Evolutionary conservation across 2,329 filamentous ascomycete species (phyloP), one percentile per base, ranked within the genome.

Genomic region (Aspergillus oerlinghausenensis): DNA sequence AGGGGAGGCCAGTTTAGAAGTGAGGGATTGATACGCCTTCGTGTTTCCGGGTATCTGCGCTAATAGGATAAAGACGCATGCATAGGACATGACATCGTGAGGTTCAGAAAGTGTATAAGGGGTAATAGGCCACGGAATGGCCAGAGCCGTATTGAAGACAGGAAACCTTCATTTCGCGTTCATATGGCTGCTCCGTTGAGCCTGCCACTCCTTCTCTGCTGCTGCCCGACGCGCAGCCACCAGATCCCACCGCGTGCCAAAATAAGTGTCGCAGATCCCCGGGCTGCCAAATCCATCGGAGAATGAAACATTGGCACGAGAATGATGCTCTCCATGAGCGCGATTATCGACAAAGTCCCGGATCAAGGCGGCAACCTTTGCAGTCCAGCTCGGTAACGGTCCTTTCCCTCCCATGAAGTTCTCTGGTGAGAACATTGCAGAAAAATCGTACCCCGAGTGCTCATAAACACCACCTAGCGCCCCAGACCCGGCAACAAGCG

Each of bases 161-260:
- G 25, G 25, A 26, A 26, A 7, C 9, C 28, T 29, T 29, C 21
- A 45, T 21, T 21, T 23, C 9, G 10, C 21, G 11, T 4, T 26
- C 43, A 47, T 47, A 17, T 47, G 43, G 1, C n/a, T 51, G 10
- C 11, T 29, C 29, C 29, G 25, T 10, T 51, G 49, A 14, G 23
- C 49, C 49, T 40, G 25, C 49, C 49, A 51, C 29, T 51, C 49
- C 43, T 54, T 25, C 42, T 35, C 51, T 26, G 43, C 40, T 23
- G 42, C 38, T 9, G 11, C 40, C 32, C 40, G 23, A 7, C 28
- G 51, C 21, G 35, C 11, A 3, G 38, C 21, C 43, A 45, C 43
- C 51, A 53, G 21, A 25, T 53, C 51, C 51, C 51, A 53, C 8
- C 51, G 51, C 40, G 51, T 53, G 17, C 51, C 51, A 10, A 53